Percentiles rank a stretch among this genome's conserved stretches.
Evolutionary conservation across 495 filamentous ascomycete species (phyloP).

Genomic region (Aspergillus baeticus): DNA sequence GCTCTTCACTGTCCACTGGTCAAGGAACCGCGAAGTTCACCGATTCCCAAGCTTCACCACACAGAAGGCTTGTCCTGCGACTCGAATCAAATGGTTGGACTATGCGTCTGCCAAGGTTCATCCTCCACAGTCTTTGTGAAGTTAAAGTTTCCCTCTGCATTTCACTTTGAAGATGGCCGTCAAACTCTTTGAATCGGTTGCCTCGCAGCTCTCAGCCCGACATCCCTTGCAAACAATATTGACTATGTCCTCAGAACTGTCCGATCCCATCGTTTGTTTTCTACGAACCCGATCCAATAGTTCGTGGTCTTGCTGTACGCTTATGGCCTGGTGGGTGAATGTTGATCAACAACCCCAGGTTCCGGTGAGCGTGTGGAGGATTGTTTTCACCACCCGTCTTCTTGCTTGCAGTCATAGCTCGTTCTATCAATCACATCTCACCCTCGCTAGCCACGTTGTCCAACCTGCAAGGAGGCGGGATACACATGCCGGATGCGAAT

Average conservation of each 20-base stretch:
- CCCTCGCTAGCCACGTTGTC: constrained; percentile 8
- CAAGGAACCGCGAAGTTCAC: constrained; percentile 11
- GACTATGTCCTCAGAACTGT: too few relatives aligned
- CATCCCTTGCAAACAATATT: too few relatives aligned
- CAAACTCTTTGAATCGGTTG: not conserved
- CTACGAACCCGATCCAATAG: too few relatives aligned
- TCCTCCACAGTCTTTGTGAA: constrained; percentile 11
- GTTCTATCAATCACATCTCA: not conserved
- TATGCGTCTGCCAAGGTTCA: constrained; percentile 14
- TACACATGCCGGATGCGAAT: not conserved
- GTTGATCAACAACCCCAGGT: not conserved
- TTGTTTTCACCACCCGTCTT: not conserved
- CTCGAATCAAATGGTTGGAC: constrained; percentile 10
- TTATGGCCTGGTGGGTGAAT: not conserved
- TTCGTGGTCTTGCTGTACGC: not conserved
- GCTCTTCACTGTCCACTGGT: not conserved
- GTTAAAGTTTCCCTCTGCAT: not conserved
- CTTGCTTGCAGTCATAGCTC: too few relatives aligned
- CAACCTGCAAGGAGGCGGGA: constrained; percentile 2
- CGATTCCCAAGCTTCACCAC: constrained; percentile 19
- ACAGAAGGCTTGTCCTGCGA: constrained; percentile 21
- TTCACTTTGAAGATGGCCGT: not conserved
- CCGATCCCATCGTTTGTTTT: too few relatives aligned
- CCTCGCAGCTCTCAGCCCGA: not conserved
- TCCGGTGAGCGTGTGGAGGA: not conserved